These are phyloP conservation scores for Cinnamomum micranthum DNA, from an alignment of 164 flowering plant genomes.

Conservation along the genomic window DNA sequence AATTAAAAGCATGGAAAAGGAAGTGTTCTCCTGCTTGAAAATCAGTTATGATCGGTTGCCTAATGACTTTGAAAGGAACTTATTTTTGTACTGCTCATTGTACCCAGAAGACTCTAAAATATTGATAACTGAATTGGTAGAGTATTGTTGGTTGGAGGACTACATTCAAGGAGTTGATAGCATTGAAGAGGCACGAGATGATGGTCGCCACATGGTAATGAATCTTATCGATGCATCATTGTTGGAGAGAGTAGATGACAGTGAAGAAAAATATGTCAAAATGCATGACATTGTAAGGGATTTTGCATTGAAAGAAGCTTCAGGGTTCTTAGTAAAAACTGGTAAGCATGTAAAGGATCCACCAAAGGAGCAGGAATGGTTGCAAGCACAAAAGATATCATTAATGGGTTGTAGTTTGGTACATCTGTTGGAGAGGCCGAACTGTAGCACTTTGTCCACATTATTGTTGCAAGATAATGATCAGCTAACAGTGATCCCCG, in stretches of 20 bases:
- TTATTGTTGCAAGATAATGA: slow-evolving; percentile 7
- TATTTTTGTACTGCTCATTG: not conserved
- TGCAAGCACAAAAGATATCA: not conserved
- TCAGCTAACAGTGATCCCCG: slow-evolving; percentile 7
- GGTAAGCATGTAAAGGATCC: not conserved
- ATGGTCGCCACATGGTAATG: no score
- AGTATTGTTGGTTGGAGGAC: not conserved
- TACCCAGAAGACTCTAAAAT: not conserved
- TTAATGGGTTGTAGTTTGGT: not conserved
- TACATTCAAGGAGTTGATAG: not conserved
- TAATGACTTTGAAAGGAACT: not conserved
- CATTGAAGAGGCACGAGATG: not conserved
- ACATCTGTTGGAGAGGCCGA: not conserved
- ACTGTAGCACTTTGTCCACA: not conserved
- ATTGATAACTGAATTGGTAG: not conserved
- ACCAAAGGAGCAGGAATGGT: slow-evolving; percentile 7
- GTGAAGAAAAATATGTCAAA: not conserved
- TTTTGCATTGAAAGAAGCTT: slow-evolving; percentile 5
- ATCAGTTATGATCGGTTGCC: not conserved
- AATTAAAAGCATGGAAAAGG: not conserved
- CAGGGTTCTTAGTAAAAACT: no score
- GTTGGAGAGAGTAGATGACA: not conserved
- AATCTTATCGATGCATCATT: not conserved
- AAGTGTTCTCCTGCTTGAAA: not conserved
- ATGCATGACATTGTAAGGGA: slow-evolving; percentile 6